Evolutionary conservation across 495 filamentous ascomycete genomes (phyloP).

Genomic region (Haplographium delicatum): DNA sequence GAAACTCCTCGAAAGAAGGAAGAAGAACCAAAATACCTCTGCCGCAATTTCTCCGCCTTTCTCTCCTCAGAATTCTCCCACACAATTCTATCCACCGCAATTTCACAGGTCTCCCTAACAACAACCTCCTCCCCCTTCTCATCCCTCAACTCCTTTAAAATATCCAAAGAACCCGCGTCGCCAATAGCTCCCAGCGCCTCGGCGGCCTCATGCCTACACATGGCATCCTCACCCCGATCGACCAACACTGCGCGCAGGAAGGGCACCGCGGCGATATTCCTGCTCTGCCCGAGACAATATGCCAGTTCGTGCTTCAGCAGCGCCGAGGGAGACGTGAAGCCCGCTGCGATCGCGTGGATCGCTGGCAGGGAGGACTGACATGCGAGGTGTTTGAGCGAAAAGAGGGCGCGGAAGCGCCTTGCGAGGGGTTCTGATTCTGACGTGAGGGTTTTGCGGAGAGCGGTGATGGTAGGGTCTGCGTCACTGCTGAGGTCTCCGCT

Average conservation of each 20-base stretch:
- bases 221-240: conserved; percentile 74
- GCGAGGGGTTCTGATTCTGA: conserved; percentile 78
- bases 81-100: conserved; percentile 87
- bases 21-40: conserved; percentile 52
- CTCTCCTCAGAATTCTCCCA: conserved; percentile 79
- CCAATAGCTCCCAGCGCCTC: conserved; percentile 91
- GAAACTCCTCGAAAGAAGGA: background rate
- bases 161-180: conserved; percentile 59
- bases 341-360: conserved; percentile 90
- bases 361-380: conserved; percentile 63
- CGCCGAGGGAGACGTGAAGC: conserved; percentile 75
- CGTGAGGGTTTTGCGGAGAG: conserved; percentile 61
- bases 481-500: background rate
- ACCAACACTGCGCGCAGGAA: conserved; percentile 72
- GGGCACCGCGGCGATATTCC: conserved; percentile 65
- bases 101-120: conserved; percentile 93
- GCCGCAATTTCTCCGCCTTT: conserved; percentile 66
- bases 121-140: conserved; percentile 65
- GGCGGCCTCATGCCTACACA: conserved; percentile 95
- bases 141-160: conserved; percentile 68
- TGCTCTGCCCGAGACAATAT: conserved; percentile 92
- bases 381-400: conserved; percentile 93
- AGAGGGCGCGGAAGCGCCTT: conserved; percentile 90
- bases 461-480: conserved; percentile 12
- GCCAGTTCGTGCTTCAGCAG: conserved; percentile 93